Evolutionary conservation across 495 filamentous ascomycete genomes (phyloP).

Genomic region (Bacidia rubella): DNA sequence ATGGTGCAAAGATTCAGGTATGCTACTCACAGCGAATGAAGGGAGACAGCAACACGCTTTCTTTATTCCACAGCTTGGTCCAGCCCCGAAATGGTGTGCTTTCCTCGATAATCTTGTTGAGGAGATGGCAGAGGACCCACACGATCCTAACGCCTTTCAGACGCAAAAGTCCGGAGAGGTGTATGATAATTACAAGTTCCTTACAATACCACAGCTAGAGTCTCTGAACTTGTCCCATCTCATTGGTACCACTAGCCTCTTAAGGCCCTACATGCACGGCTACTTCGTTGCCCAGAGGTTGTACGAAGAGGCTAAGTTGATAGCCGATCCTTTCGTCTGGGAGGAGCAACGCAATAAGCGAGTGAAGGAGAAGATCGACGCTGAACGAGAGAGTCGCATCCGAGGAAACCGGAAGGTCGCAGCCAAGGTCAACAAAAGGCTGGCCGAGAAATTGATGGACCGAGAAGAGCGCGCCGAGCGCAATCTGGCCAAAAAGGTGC

Average conservation of each 20-base stretch:
- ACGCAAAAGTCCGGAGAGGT: slow-evolving; percentile 47
- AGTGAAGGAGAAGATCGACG: slow-evolving; percentile 83
- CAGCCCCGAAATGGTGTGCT: slow-evolving; percentile 87
- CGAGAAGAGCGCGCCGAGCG: slow-evolving; percentile 69
- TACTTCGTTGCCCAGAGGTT: slow-evolving; percentile 89
- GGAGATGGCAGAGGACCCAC: slow-evolving; percentile 81
- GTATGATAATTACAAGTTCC: slow-evolving; percentile 98
- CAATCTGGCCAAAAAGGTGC: slow-evolving; percentile 42
- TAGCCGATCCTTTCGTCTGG: slow-evolving; percentile 83
- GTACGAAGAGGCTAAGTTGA: slow-evolving; percentile 87
- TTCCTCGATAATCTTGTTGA: slow-evolving; percentile 96
- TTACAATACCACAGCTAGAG: slow-evolving; percentile 71
- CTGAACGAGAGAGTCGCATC: slow-evolving; percentile 84
- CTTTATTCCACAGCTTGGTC: slow-evolving; percentile 87
- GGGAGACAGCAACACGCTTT: slow-evolving; percentile 85
- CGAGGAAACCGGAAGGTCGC: slow-evolving; percentile 84
- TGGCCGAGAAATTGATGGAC: slow-evolving; percentile 72
- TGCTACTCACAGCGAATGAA: slow-evolving; percentile 93
- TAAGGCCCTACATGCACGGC: slow-evolving; percentile 95
- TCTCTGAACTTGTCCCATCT: slow-evolving; percentile 73
- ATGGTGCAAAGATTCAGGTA: slow-evolving; percentile 74
- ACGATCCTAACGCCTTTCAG: slow-evolving; percentile 53
- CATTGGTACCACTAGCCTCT: slow-evolving; percentile 68
- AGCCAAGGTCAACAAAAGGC: slow-evolving; percentile 71
- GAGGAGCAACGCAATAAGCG: slow-evolving; percentile 78